phyloP scores from a whole-genome alignment of 345 rosid species.

The Gossypium mustelinum region DNA sequence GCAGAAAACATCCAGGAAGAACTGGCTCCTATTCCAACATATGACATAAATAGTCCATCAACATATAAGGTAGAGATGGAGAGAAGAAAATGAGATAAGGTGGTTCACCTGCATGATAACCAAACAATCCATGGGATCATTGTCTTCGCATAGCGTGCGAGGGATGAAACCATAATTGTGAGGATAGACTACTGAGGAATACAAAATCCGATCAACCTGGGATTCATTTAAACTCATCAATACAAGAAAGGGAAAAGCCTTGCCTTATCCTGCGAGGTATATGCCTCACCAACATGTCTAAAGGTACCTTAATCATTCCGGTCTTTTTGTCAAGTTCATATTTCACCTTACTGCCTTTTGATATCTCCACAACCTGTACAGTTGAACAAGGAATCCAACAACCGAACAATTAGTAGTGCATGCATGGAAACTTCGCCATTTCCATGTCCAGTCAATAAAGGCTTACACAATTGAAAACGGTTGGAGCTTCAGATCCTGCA shows the following conservation, averaged over 20 bases:
- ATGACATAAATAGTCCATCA: not conserved
- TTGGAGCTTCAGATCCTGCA: conserved; percentile 90
- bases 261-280: not conserved
- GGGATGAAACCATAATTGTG: conserved; percentile 98
- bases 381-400: not conserved
- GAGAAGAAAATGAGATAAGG: not conserved
- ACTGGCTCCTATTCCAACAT: conserved; percentile 72
- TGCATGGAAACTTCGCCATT: too few species aligned
- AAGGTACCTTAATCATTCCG: conserved; percentile 75
- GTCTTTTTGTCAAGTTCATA: conserved; percentile 97
- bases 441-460: not conserved
- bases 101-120: conserved; percentile 86
- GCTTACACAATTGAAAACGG: conserved; percentile 61
- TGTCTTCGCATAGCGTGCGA: conserved; percentile 89
- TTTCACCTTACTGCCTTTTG: conserved; percentile 97
- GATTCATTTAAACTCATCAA: conserved; percentile 8
- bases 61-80: not conserved
- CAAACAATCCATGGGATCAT: conserved; percentile 90
- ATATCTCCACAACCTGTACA: conserved; percentile 83
- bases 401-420: too few species aligned
- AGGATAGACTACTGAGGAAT: conserved; percentile 94
- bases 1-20: conserved; percentile 87
- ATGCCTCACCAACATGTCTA: too few species aligned
- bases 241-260: not conserved
- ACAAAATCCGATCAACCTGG: conserved; percentile 80